These are phyloP conservation scores for Papiliotrema nemorosa DNA, from an alignment of 1,284 basidiomycete species.

Conservation along the genomic window DNA sequence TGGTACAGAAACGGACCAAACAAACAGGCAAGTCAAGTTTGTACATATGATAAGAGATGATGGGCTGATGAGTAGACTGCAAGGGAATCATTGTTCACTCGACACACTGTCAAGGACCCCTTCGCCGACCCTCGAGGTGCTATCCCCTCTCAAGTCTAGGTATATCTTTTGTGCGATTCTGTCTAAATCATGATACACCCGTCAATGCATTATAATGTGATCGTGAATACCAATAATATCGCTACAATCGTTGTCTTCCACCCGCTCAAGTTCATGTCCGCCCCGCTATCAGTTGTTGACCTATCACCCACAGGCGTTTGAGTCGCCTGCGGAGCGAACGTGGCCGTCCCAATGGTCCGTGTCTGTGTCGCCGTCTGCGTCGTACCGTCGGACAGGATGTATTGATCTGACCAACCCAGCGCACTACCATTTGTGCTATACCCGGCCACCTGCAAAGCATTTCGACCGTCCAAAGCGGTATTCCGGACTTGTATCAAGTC, in stretches of 20 bases:
- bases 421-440: neutral
- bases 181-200: too few relatives aligned
- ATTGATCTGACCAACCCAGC: neutral
- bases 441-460: neutral
- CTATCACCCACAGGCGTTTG: too few relatives aligned
- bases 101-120: neutral
- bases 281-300: too few relatives aligned
- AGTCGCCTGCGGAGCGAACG: neutral
- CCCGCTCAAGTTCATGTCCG: too few relatives aligned
- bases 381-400: neutral
- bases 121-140: slow-evolving; percentile 2
- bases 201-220: too few relatives aligned
- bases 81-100: neutral
- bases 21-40: neutral
- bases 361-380: neutral
- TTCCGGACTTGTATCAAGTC: neutral
- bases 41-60: neutral
- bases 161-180: too few relatives aligned
- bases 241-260: too few relatives aligned
- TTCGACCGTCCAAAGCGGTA: neutral
- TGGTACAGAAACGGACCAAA: neutral
- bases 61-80: neutral
- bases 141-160: neutral
- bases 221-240: too few relatives aligned
- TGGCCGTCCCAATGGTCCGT: neutral